A percentile compares a stretch with the other conserved stretches of the same genome.
Evolutionary conservation across 2,329 filamentous ascomycete genomes (phyloP).

Genomic region (Fusarium fujikuroi): DNA sequence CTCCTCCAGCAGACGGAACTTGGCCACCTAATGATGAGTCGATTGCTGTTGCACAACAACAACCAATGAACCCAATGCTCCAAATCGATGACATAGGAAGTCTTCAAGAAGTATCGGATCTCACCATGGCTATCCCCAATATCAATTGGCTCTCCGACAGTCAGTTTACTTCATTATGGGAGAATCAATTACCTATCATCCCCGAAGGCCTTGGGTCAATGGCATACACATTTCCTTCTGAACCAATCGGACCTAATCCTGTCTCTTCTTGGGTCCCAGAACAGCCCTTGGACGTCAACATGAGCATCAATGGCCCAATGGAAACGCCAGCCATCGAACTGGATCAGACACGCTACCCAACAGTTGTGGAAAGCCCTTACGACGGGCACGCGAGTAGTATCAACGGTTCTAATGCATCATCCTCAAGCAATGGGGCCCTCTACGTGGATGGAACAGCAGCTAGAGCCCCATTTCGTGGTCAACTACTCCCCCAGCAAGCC

Average conservation of each 20-base stretch:
- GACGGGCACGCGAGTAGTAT: neutral
- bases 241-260: neutral
- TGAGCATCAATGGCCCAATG: neutral
- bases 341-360: neutral
- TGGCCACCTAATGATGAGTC: neutral
- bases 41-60: neutral
- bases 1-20: neutral
- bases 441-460: conserved; percentile 20
- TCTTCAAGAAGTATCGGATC: neutral
- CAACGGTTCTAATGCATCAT: conserved; percentile 1
- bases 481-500: neutral
- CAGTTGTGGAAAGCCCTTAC: neutral
- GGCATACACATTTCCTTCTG: conserved; percentile 7
- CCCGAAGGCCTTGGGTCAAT: conserved; percentile 7
- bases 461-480: conserved; percentile 22
- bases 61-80: neutral
- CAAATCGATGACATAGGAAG: conserved; percentile 5
- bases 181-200: neutral
- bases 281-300: neutral
- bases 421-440: conserved; percentile 6
- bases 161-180: conserved; percentile 13
- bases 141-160: conserved; percentile 17
- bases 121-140: neutral
- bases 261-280: neutral
- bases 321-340: neutral